These are phyloP conservation scores for Hemileccinum impolitum DNA, from an alignment of 768 basidiomycete species.

Conservation along the genomic window DNA sequence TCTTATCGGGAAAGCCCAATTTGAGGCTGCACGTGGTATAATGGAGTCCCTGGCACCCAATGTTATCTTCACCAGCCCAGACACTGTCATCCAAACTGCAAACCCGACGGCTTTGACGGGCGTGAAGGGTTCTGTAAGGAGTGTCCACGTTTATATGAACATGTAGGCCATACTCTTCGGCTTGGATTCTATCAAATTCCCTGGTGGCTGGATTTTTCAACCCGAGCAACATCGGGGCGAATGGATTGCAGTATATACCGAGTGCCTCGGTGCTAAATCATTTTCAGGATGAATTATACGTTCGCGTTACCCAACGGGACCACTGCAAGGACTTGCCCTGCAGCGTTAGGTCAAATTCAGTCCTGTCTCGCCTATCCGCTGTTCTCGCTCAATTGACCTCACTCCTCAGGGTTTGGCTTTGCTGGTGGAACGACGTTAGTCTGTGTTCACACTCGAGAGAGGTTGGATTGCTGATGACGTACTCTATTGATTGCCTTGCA, in stretches of 20 bases:
- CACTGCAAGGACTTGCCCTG: conserved; percentile 66
- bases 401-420: conserved; percentile 58
- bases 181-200: background rate
- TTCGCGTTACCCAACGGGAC: conserved; percentile 69
- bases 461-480: background rate
- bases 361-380: conserved; percentile 2
- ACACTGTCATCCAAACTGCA: conserved; percentile 16
- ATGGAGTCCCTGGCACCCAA: conserved; percentile 41
- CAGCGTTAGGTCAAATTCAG: conserved; percentile 60
- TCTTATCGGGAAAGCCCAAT: conserved; percentile 69
- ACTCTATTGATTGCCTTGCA: background rate
- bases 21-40: conserved; percentile 61
- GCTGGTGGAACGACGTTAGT: conserved; percentile 78
- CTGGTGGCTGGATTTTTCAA: background rate
- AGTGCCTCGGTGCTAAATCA: background rate
- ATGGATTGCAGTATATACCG: background rate
- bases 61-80: conserved; percentile 15
- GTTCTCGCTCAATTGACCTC: background rate
- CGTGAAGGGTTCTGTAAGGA: conserved; percentile 60
- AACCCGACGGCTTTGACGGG: conserved; percentile 33
- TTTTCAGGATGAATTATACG: conserved; percentile 54
- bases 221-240: background rate
- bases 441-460: background rate
- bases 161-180: conserved; percentile 47
- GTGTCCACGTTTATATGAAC: conserved; percentile 66